phyloP scores from a whole-genome alignment of 1,139 yeast species.

The Kodamaea alishanica region DNA sequence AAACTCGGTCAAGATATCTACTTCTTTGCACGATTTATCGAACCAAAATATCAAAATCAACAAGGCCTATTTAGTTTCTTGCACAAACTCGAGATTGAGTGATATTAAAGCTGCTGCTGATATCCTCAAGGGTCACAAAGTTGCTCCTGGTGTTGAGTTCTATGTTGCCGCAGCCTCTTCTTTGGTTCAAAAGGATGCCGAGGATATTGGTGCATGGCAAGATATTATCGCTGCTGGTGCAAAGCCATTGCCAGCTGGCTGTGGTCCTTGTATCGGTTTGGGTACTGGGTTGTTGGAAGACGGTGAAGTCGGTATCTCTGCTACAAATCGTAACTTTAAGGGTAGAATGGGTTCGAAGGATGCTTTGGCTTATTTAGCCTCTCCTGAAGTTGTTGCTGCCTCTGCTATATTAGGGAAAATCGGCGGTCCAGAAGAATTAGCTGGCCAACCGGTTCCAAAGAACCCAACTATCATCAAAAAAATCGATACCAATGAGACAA shows the following conservation, averaged over 20 bases:
- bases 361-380: conserved; percentile 91
- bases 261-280: conserved; percentile 98
- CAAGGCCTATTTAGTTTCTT: conserved; percentile 95
- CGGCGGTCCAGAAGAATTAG: conserved; percentile 85
- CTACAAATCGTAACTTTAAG: conserved; percentile 96
- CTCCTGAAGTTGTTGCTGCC: conserved; percentile 98
- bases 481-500: conserved; percentile 24
- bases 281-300: conserved; percentile 91
- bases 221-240: conserved; percentile 89
- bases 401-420: conserved; percentile 91
- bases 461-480: conserved; percentile 48
- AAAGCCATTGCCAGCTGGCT: conserved; percentile 92
- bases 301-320: conserved; percentile 97
- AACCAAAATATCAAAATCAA: conserved; percentile 70
- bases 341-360: conserved; percentile 99
- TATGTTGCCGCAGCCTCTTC: conserved; percentile 98
- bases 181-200: conserved; percentile 89
- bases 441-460: conserved; percentile 51
- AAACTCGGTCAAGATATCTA: conserved; percentile 89
- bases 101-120: conserved; percentile 95
- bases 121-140: conserved; percentile 72
- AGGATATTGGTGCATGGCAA: conserved; percentile 87
- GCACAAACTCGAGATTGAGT: conserved; percentile 90
- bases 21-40: conserved; percentile 71
- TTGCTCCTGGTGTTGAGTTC: conserved; percentile 87